These are phyloP conservation scores for Populus hybrid DNA, from an alignment of 441 rosid genomes.

Conservation along the genomic window DNA sequence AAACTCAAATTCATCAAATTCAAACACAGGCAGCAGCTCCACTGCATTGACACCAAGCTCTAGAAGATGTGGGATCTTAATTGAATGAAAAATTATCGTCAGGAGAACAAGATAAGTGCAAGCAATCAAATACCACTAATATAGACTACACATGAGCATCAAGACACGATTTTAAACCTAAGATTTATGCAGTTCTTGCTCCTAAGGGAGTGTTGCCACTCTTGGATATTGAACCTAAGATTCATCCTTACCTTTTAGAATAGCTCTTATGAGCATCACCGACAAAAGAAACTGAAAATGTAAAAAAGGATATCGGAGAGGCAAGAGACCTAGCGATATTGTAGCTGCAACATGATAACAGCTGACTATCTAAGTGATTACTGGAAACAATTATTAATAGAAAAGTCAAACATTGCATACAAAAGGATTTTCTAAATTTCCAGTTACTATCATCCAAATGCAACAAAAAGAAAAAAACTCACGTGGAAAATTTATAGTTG, in stretches of 20 bases:
- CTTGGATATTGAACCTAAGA: not conserved
- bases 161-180: not conserved
- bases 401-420: not conserved
- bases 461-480: not conserved
- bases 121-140: conserved; percentile 7
- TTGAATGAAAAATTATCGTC: conserved; percentile 25
- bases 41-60: conserved; percentile 93
- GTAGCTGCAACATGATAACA: not conserved
- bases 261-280: not conserved
- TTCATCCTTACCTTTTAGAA: not conserved
- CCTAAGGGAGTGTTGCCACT: not conserved
- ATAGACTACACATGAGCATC: not conserved
- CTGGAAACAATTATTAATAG: not conserved
- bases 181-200: conserved; percentile 5
- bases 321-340: not conserved
- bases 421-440: not conserved
- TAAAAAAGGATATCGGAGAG: not conserved
- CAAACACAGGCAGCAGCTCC: conserved; percentile 89
- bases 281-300: conserved; percentile 6
- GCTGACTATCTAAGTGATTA: not conserved
- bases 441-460: not conserved
- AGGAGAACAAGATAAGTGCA: conserved; percentile 19
- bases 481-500: not conserved
- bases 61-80: conserved; percentile 83
- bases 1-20: conserved; percentile 93